Percentiles rank a stretch among this genome's conserved stretches.
phyloP scores from a whole-genome alignment of 768 basidiomycete species.

The Mycena rebaudengoi region DNA sequence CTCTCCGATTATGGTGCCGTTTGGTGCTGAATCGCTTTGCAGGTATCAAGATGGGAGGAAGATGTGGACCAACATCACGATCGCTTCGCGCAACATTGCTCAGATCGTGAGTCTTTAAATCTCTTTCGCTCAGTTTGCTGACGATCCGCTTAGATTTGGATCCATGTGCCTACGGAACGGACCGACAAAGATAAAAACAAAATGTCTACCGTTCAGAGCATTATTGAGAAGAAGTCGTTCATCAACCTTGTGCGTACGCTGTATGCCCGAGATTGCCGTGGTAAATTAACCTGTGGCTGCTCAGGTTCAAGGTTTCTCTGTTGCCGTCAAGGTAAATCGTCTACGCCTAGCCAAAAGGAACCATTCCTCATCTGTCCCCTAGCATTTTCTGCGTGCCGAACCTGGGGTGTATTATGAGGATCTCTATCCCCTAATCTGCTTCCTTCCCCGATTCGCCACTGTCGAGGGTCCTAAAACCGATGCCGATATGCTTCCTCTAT shows the following conservation, averaged over 20 bases:
- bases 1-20: neutral
- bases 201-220: constrained; percentile 47
- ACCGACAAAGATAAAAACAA: constrained; percentile 40
- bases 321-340: constrained; percentile 65
- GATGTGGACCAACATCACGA: constrained; percentile 72
- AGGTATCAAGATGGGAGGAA: constrained; percentile 77
- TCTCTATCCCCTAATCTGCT: constrained; percentile 74
- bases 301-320: constrained; percentile 73
- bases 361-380: neutral
- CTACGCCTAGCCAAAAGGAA: neutral
- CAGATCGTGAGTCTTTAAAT: constrained; percentile 54
- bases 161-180: constrained; percentile 59
- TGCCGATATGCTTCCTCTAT: constrained; percentile 63
- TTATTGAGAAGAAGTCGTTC: constrained; percentile 81
- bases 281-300: neutral
- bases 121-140: neutral
- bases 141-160: constrained; percentile 53
- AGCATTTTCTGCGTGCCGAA: constrained; percentile 74
- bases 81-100: constrained; percentile 61
- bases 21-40: neutral
- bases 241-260: constrained; percentile 65
- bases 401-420: constrained; percentile 77
- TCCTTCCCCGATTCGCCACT: constrained; percentile 68
- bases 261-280: neutral
- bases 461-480: constrained; percentile 34